These are phyloP conservation scores for Akanthomyces uredinophilus DNA, from an alignment of 2,329 filamentous ascomycete species.

Conservation along the genomic window DNA sequence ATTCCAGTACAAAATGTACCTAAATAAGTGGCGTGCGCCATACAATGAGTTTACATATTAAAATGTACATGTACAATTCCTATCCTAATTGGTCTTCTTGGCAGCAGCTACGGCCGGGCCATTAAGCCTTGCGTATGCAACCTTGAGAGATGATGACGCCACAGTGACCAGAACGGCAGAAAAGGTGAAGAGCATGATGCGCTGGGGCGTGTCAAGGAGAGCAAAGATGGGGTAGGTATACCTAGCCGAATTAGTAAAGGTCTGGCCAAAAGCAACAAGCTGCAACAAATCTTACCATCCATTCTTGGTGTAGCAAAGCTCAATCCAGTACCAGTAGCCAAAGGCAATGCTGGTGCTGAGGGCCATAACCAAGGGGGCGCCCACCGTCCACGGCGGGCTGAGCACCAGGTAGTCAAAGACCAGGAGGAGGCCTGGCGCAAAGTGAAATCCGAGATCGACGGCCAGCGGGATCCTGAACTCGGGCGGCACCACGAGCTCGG, in stretches of 20 bases:
- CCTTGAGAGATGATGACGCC: constrained; percentile 65
- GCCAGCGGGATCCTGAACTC: constrained; percentile 50
- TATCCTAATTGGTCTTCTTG: constrained; percentile 21
- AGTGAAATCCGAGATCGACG: constrained; percentile 61
- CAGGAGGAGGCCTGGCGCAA: constrained; percentile 60
- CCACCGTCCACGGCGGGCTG: constrained; percentile 67
- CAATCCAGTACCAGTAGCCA: constrained; percentile 72
- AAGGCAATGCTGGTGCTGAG: constrained; percentile 57
- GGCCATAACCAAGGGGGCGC: constrained; percentile 52
- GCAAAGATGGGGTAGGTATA: constrained; percentile 87
- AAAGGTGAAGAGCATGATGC: constrained; percentile 62
- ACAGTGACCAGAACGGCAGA: constrained; percentile 68
- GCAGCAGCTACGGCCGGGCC: constrained; percentile 39
- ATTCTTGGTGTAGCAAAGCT: constrained; percentile 64
- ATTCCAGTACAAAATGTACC: not conserved
- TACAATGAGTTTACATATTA: not conserved
- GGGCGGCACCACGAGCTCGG: constrained; percentile 46
- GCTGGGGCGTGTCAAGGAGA: constrained; percentile 58
- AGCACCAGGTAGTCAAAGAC: constrained; percentile 61
- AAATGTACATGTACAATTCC: not conserved
- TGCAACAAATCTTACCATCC: constrained; percentile 46
- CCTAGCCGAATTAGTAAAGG: constrained; percentile 34
- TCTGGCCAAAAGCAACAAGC: not conserved
- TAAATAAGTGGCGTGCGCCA: not conserved
- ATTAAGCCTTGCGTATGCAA: constrained; percentile 63